Evolutionary conservation across 1,284 basidiomycete genomes (phyloP).

Genomic region (Trichosporon coremiiforme): DNA sequence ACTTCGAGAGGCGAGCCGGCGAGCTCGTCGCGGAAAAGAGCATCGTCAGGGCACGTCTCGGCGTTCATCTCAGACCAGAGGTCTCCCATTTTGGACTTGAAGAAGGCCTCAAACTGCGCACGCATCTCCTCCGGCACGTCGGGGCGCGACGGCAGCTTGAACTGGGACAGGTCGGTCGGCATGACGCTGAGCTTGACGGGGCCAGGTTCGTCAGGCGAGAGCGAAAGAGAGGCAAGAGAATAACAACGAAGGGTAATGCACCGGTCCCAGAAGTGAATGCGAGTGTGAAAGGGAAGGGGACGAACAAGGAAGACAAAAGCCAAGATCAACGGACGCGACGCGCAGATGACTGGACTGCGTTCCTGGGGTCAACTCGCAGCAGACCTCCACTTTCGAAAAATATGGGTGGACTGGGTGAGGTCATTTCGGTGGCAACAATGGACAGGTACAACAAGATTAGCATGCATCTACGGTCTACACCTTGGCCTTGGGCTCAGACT

Average conservation of each 20-base stretch:
- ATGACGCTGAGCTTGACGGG: neutral
- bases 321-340: constrained; percentile 2
- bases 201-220: no score
- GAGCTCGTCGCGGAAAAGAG: constrained; percentile 20
- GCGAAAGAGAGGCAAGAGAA: neutral
- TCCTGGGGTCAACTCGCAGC: neutral
- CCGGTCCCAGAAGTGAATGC: neutral
- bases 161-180: neutral
- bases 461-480: constrained; percentile 14
- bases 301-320: neutral
- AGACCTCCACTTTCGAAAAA: constrained; percentile 7
- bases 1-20: constrained; percentile 36
- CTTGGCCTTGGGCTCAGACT: neutral
- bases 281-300: neutral
- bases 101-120: neutral
- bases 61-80: neutral
- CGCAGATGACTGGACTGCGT: neutral
- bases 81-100: neutral
- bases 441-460: neutral
- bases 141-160: neutral
- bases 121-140: neutral
- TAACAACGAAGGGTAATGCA: neutral
- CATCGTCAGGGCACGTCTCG: neutral
- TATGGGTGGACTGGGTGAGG: neutral
- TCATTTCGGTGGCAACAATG: neutral